These are phyloP conservation scores for Cytospora piceae DNA, from an alignment of 2,329 filamentous ascomycete genomes.

Conservation along the genomic window DNA sequence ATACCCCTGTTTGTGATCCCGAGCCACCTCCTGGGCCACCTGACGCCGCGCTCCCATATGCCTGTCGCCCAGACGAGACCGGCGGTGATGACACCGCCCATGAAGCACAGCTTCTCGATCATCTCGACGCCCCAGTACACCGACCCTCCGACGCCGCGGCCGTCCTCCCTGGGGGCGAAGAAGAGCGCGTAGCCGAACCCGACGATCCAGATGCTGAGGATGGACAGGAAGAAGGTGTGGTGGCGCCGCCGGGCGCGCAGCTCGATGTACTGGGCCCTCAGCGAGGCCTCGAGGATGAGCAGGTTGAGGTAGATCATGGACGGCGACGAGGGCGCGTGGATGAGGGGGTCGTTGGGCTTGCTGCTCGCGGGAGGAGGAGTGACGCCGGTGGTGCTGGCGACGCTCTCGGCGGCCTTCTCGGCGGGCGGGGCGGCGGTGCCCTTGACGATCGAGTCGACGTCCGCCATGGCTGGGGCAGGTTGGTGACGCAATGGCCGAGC, in stretches of 20 bases:
- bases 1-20: conserved; percentile 86
- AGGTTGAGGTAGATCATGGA: conserved; percentile 98
- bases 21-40: conserved; percentile 93
- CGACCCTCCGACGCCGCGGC: conserved; percentile 84
- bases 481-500: conserved; percentile 4
- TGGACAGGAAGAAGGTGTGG: conserved; percentile 87
- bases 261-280: conserved; percentile 90
- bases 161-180: conserved; percentile 94
- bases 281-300: conserved; percentile 90
- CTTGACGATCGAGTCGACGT: conserved; percentile 90
- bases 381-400: conserved; percentile 49
- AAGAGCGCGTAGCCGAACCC: conserved; percentile 91
- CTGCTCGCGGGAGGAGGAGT: conserved; percentile 42
- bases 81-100: conserved; percentile 85
- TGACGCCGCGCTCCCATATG: conserved; percentile 92
- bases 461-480: conserved; percentile 54
- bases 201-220: conserved; percentile 78
- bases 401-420: conserved; percentile 52
- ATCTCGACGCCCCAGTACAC: conserved; percentile 97
- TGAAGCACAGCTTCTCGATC: conserved; percentile 86
- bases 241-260: conserved; percentile 85
- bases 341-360: conserved; percentile 70
- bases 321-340: conserved; percentile 83
- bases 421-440: conserved; percentile 71
- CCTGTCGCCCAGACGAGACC: conserved; percentile 91